phyloP scores from a whole-genome alignment of 371 early-diverging fungal species.

The Syncephalis plumigaleata region DNA sequence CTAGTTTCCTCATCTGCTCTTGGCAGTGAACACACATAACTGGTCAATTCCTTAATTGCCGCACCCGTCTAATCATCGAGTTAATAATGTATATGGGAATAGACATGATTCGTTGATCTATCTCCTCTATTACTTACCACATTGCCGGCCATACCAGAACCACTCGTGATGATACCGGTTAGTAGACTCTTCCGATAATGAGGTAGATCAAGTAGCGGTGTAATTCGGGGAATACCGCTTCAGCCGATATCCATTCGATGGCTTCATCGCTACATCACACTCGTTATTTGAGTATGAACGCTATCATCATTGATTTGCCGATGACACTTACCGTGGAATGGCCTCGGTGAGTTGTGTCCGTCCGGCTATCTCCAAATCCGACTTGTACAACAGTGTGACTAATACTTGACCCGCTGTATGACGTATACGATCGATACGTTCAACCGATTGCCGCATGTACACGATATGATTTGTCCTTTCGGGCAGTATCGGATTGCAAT shows the following conservation, averaged over 20 bases:
- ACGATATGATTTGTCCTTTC: conserved; percentile 16
- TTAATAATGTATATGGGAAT: too few relatives aligned
- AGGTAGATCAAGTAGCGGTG: conserved; percentile 25
- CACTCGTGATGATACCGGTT: conserved; percentile 48
- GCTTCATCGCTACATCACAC: conserved; percentile 8
- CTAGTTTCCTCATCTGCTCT: too few relatives aligned
- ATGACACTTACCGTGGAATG: conserved; percentile 1
- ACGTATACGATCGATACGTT: conserved; percentile 66
- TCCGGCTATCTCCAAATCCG: conserved; percentile 2
- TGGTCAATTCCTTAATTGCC: too few relatives aligned
- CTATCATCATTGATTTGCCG: conserved; percentile 5
- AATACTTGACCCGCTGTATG: conserved; percentile 41
- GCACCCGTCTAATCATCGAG: too few relatives aligned
- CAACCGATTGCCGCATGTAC: conserved; percentile 48
- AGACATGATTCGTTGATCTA: too few relatives aligned
- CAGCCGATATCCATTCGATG: conserved; percentile 44
- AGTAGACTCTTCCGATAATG: conserved; percentile 40
- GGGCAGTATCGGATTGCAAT: conserved; percentile 8
- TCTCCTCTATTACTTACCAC: conserved; percentile 21
- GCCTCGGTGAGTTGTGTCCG: conserved; percentile 5
- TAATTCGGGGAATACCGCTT: conserved; percentile 46
- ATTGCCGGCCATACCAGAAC: conserved; percentile 67
- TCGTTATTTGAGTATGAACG: background rate
- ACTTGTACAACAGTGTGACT: conserved; percentile 17
- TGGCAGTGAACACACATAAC: too few relatives aligned